These are phyloP conservation scores for Podospora sp. DNA, from an alignment of 495 filamentous ascomycete species.

Conservation along the genomic window DNA sequence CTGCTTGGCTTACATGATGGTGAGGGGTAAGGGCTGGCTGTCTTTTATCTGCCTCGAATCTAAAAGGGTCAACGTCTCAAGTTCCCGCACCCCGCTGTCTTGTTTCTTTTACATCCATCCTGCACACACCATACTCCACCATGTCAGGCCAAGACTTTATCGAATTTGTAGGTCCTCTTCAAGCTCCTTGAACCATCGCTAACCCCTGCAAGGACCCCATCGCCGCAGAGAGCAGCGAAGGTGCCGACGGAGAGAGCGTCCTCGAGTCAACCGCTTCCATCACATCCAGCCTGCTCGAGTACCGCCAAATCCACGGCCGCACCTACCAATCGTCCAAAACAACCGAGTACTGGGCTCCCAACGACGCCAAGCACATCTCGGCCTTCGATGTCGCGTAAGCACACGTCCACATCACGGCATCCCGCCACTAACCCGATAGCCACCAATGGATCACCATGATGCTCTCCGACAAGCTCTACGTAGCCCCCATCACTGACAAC, in stretches of 20 bases:
- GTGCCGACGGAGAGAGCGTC: constrained; percentile 12
- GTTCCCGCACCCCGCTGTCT: no score
- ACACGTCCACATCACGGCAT: background rate
- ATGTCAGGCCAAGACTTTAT: background rate
- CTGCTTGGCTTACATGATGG: background rate
- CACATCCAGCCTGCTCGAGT: constrained; percentile 48
- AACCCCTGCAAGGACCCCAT: background rate
- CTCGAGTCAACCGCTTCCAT: constrained; percentile 45
- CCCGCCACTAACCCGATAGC: background rate
- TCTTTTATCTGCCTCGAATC: no score
- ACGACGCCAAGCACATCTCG: constrained; percentile 30
- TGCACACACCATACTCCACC: background rate
- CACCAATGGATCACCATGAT: constrained; percentile 30
- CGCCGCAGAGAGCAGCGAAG: no score
- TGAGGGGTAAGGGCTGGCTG: background rate
- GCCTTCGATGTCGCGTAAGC: constrained; percentile 31
- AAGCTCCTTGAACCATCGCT: background rate
- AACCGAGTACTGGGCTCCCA: constrained; percentile 27
- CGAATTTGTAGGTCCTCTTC: background rate
- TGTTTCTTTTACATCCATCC: no score
- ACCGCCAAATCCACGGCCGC: constrained; percentile 45
- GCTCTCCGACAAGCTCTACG: constrained; percentile 55
- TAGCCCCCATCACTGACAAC: constrained; percentile 46
- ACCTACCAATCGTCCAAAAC: constrained; percentile 36
- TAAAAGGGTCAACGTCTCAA: no score